Evolutionary conservation across 2,329 filamentous ascomycete species (phyloP).

Genomic region (Talaromyces rugulosus): DNA sequence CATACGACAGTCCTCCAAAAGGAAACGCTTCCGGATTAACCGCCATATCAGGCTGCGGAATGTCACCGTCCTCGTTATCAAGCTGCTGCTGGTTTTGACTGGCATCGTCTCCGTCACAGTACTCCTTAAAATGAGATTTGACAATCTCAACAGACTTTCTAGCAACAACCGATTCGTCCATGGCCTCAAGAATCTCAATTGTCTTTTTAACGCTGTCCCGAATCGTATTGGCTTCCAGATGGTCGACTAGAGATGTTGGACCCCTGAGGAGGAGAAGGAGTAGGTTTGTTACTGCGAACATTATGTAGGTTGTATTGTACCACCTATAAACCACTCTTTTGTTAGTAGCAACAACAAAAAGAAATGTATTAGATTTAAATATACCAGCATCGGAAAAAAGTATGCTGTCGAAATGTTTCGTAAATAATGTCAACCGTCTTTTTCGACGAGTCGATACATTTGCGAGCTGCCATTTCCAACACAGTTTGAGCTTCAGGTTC

Average conservation of each 20-base stretch:
- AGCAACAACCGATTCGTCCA: conserved; percentile 40
- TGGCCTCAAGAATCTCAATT: conserved; percentile 37
- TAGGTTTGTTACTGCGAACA: conserved; percentile 37
- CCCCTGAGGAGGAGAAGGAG: conserved; percentile 31
- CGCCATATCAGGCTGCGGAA: conserved; percentile 11
- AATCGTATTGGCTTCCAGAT: conserved; percentile 23
- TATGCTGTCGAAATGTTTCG: conserved; percentile 35
- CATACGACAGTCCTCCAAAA: not conserved
- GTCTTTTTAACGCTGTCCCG: conserved; percentile 33
- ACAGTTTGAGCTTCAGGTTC: not conserved
- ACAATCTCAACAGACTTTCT: conserved; percentile 36
- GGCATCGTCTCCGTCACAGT: conserved; percentile 17
- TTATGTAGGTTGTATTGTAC: conserved; percentile 42
- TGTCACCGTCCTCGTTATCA: conserved; percentile 7
- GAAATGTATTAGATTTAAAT: not conserved
- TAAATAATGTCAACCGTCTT: conserved; percentile 39
- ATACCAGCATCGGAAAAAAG: conserved; percentile 42
- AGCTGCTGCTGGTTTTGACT: conserved; percentile 1
- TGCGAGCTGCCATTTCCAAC: conserved; percentile 28
- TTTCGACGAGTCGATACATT: conserved; percentile 37
- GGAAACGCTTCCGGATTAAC: conserved; percentile 19
- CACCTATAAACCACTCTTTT: conserved; percentile 23
- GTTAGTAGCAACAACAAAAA: not conserved
- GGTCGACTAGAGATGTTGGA: conserved; percentile 17
- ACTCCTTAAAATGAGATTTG: conserved; percentile 28